A percentile compares a stretch with the other conserved stretches of the same genome.
Conservation (phyloP, 768 basidiomycete genomes). For the Naganishia onofrii region DNA sequence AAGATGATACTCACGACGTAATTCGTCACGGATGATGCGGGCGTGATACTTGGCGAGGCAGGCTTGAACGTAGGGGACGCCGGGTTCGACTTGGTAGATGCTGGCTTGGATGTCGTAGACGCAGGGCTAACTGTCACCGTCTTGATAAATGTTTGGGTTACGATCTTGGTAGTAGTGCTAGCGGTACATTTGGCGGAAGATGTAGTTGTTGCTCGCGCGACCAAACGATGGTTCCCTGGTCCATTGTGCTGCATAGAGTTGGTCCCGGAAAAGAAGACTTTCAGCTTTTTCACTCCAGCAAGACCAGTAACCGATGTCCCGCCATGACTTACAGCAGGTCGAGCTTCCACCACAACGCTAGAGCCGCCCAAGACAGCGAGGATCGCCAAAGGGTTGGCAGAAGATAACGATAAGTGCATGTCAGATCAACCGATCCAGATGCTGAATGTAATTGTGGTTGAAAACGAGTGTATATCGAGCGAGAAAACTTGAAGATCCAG, state of each 20-base stretch:
- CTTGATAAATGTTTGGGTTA: background rate
- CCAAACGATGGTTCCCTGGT: background rate
- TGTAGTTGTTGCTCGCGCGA: background rate
- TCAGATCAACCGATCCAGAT: background rate
- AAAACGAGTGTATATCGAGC: conserved; percentile 7
- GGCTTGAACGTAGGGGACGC: too few species aligned
- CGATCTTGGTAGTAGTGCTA: conserved; percentile 6
- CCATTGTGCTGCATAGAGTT: background rate
- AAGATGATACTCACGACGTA: conserved; percentile 1
- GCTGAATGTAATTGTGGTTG: background rate
- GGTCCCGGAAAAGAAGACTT: background rate
- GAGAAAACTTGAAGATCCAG: conserved; percentile 18
- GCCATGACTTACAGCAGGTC: conserved; percentile 11
- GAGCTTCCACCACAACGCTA: conserved; percentile 9
- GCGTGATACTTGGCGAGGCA: background rate
- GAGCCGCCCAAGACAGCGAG: conserved; percentile 5
- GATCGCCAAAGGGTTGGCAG: conserved; percentile 1
- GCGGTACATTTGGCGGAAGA: background rate
- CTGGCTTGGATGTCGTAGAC: background rate
- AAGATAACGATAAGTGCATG: background rate
- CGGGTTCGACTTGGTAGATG: background rate
- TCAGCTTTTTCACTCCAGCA: background rate
- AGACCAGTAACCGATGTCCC: background rate
- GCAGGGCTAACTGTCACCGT: conserved; percentile 9
- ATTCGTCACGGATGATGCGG: background rate